Conservation (phyloP, 163 green algal genomes). For the Smithsoniella earleae region DNA sequence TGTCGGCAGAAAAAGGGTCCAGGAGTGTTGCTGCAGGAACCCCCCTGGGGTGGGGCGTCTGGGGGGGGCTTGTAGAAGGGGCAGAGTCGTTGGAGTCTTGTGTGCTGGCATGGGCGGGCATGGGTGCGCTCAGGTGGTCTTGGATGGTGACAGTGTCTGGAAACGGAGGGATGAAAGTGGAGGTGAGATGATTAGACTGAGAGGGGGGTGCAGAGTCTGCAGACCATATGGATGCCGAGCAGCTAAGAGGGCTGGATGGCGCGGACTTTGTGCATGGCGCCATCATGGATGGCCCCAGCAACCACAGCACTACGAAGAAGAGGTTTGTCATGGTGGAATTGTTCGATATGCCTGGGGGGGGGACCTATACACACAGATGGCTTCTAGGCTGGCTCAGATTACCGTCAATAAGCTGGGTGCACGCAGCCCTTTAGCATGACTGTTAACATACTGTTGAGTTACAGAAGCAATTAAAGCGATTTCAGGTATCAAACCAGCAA, state of each 20-base stretch:
- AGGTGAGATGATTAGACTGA: not conserved
- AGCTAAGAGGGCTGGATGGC: not conserved
- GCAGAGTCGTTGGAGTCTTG: no score
- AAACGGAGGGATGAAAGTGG: not conserved
- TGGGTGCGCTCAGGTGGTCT: not conserved
- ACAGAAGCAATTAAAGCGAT: no score
- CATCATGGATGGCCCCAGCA: constrained; percentile 11
- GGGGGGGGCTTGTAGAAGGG: no score
- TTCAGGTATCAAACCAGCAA: no score
- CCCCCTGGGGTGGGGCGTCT: not conserved
- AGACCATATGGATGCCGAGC: not conserved
- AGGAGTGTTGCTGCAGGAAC: not conserved
- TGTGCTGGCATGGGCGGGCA: not conserved
- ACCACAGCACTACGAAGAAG: constrained; percentile 30
- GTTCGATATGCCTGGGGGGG: constrained; percentile 1
- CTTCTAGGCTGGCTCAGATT: no score
- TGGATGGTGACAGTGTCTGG: not conserved
- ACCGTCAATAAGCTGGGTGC: no score
- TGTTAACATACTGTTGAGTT: no score
- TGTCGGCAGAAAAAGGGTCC: not conserved
- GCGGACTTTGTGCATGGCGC: not conserved
- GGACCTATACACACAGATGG: no score
- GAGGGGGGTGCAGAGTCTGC: not conserved
- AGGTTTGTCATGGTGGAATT: constrained; percentile 25
- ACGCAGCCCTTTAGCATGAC: no score